Evolutionary conservation across 148 eudicot species (phyloP).

Genomic region (Silene latifolia): DNA sequence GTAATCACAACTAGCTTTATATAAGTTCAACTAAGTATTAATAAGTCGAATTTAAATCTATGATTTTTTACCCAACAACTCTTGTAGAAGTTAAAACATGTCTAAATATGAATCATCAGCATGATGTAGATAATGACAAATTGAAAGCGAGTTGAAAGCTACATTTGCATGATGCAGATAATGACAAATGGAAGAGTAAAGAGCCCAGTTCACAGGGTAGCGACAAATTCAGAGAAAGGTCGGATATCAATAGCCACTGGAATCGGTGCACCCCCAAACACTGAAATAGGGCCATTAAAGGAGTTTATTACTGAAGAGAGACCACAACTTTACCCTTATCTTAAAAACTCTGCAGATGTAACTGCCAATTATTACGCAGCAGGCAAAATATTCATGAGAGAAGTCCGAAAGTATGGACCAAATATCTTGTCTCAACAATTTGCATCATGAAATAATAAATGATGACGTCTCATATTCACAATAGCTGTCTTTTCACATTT

Average conservation of each 20-base stretch:
- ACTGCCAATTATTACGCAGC: background rate
- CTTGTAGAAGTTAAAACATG: too few relatives aligned
- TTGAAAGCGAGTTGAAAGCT: too few relatives aligned
- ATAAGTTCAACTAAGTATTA: too few relatives aligned
- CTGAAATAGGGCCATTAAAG: background rate
- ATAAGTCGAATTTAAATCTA: too few relatives aligned
- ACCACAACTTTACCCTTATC: slow-evolving; percentile 1
- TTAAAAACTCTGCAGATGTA: background rate
- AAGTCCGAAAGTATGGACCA: slow-evolving; percentile 3
- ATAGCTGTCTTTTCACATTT: too few relatives aligned
- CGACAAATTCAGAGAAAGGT: background rate
- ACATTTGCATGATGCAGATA: background rate
- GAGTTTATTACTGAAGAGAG: background rate
- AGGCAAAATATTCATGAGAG: slow-evolving; percentile 1
- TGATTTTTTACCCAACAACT: too few relatives aligned
- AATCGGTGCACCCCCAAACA: background rate
- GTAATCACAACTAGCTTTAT: too few relatives aligned
- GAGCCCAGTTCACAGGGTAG: background rate
- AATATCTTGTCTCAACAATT: background rate
- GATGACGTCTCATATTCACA: too few relatives aligned
- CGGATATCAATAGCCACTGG: background rate
- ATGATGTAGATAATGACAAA: too few relatives aligned
- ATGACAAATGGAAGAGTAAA: background rate
- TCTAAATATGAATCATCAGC: too few relatives aligned
- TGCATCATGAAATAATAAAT: background rate